phyloP scores from a whole-genome alignment of 2,329 filamentous ascomycete species.

The Colletotrichum tabaci region DNA sequence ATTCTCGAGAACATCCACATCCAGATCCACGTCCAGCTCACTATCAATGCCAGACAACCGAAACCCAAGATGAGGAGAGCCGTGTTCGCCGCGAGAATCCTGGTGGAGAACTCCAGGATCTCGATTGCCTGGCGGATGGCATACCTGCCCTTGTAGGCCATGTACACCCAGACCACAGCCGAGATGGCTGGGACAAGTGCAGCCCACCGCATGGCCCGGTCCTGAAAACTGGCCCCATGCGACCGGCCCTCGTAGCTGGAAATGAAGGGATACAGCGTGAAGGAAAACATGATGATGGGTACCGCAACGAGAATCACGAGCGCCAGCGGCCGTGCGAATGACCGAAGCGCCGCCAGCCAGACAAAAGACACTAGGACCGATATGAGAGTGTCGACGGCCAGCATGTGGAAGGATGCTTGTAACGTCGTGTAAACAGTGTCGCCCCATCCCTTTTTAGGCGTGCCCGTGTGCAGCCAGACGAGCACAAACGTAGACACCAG shows the following conservation, averaged over 20 bases:
- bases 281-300: conserved; percentile 87
- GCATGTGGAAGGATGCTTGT: conserved; percentile 87
- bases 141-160: conserved; percentile 84
- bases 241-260: conserved; percentile 87
- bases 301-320: conserved; percentile 86
- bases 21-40: conserved; percentile 96
- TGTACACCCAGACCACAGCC: conserved; percentile 85
- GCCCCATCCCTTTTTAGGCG: conserved; percentile 82
- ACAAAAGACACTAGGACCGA: conserved; percentile 88
- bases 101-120: conserved; percentile 92
- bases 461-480: conserved; percentile 89
- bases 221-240: conserved; percentile 85
- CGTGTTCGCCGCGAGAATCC: conserved; percentile 87
- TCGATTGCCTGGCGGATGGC: conserved; percentile 87
- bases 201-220: conserved; percentile 89
- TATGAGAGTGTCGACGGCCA: conserved; percentile 93
- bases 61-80: conserved; percentile 89
- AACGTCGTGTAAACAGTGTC: conserved; percentile 96
- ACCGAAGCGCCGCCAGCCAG: conserved; percentile 90
- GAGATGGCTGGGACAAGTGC: conserved; percentile 82
- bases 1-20: conserved; percentile 96
- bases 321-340: conserved; percentile 89
- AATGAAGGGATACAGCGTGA: conserved; percentile 91
- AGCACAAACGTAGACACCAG: conserved; percentile 91
- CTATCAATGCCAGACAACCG: conserved; percentile 79